Conservation (phyloP, 2,329 filamentous ascomycete genomes). For the Cyclaneusma minus region DNA sequence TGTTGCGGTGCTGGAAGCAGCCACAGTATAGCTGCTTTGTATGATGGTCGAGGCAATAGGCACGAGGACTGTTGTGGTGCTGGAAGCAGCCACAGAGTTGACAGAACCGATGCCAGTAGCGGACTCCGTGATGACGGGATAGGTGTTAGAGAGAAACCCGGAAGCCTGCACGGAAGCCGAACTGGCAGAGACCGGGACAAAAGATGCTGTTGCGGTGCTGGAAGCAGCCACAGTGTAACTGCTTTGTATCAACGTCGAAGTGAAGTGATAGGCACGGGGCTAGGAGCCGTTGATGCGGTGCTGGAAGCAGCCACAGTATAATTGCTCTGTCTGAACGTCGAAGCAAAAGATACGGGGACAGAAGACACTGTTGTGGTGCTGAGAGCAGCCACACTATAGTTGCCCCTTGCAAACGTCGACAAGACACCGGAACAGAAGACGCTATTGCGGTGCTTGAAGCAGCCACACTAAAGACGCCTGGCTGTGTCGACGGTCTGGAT, state of each 20-base stretch:
- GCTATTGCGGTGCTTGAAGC: conserved; percentile 1
- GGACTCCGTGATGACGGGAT: background rate
- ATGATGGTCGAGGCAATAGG: too few species aligned
- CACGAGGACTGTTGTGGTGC: conserved; percentile 4
- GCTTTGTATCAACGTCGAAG: background rate
- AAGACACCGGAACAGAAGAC: too few species aligned
- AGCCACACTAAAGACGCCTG: too few species aligned
- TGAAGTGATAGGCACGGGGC: background rate
- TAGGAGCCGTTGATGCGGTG: background rate
- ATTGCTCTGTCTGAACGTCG: background rate
- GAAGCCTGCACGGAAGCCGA: too few species aligned
- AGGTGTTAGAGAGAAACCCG: too few species aligned
- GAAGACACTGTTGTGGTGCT: conserved; percentile 2
- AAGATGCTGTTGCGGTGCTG: background rate
- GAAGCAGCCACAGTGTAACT: background rate
- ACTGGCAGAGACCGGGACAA: too few species aligned
- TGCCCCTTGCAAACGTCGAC: conserved; percentile 1
- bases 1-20: conserved; percentile 6
- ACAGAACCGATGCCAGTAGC: background rate
- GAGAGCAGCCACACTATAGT: conserved; percentile 2
- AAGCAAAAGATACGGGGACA: too few species aligned
- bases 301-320: background rate
- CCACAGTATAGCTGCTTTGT: conserved; percentile 1
- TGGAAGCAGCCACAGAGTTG: conserved; percentile 5
- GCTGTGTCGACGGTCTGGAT: too few species aligned